Evolutionary conservation across 139 green algal species (phyloP).

Genomic region (Pycnococcus provasolii): DNA sequence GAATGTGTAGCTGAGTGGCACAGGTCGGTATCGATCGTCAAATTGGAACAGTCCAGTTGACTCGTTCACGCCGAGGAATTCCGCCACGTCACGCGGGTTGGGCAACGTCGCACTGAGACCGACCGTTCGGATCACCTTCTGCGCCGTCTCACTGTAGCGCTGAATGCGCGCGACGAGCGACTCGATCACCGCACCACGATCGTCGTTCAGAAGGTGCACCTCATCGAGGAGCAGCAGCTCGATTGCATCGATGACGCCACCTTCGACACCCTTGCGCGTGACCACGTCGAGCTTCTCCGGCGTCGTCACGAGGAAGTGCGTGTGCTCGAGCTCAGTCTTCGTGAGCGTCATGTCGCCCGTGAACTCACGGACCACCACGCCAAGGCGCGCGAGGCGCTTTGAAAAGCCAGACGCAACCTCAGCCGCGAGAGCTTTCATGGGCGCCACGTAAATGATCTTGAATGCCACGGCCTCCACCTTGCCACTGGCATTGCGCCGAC

Average conservation of each 20-base stretch:
- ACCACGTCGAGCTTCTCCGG: conserved; percentile 99
- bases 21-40: conserved; percentile 81
- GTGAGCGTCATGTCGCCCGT: conserved; percentile 93
- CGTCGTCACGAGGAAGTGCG: conserved; percentile 98
- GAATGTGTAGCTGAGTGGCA: conserved; percentile 84
- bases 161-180: conserved; percentile 87
- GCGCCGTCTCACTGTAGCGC: conserved; percentile 42
- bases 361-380: conserved; percentile 68
- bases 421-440: conserved; percentile 94
- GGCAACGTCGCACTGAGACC: conserved; percentile 92
- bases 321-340: conserved; percentile 86
- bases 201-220: conserved; percentile 92
- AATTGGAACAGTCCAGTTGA: conserved; percentile 88
- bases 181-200: conserved; percentile 93
- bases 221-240: conserved; percentile 88
- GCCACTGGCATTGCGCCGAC: conserved; percentile 12
- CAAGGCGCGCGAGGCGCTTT: conserved; percentile 65
- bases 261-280: conserved; percentile 77
- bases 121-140: conserved; percentile 97
- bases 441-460: conserved; percentile 93
- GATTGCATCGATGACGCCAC: conserved; percentile 39
- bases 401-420: conserved; percentile 75
- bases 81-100: conserved; percentile 88
- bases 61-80: conserved; percentile 72
- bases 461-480: conserved; percentile 56